Conservation (phyloP, 768 basidiomycete species). For the Asterophora parasitica region DNA sequence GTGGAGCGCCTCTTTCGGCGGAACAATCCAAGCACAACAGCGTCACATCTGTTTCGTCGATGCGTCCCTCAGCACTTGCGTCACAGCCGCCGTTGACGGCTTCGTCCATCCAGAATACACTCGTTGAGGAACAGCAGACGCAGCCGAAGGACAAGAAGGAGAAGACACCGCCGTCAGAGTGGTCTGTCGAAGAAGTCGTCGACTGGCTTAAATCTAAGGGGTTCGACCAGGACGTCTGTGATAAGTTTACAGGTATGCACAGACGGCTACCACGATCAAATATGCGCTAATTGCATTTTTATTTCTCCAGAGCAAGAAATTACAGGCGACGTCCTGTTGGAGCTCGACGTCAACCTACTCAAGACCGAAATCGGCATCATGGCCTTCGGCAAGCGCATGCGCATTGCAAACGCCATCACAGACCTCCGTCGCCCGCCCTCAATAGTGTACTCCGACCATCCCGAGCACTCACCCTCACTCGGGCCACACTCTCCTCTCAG, state of each 20-base stretch:
- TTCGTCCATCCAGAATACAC: constrained; percentile 14
- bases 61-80: constrained; percentile 8
- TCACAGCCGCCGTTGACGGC: constrained; percentile 13
- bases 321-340: constrained; percentile 92
- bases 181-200: constrained; percentile 85
- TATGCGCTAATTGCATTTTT: constrained; percentile 4
- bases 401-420: constrained; percentile 87
- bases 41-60: constrained; percentile 18
- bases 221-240: constrained; percentile 77
- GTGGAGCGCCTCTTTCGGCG: constrained; percentile 3
- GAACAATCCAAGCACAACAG: constrained; percentile 41
- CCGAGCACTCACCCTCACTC: constrained; percentile 29
- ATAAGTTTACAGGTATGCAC: constrained; percentile 78
- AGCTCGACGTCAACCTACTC: constrained; percentile 86
- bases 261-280: background rate
- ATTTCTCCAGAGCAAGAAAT: constrained; percentile 86
- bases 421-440: constrained; percentile 78
- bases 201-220: constrained; percentile 83
- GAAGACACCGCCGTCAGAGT: constrained; percentile 56
- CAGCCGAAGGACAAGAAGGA: constrained; percentile 24
- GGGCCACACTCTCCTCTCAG: constrained; percentile 16
- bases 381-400: constrained; percentile 91
- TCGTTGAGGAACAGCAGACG: constrained; percentile 10
- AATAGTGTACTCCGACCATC: constrained; percentile 48
- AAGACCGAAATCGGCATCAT: constrained; percentile 91